A percentile compares a stretch with the other conserved stretches of the same genome.
Evolutionary conservation across 2,329 filamentous ascomycete species (phyloP).

Genomic region (Aspergillus floridensis): DNA sequence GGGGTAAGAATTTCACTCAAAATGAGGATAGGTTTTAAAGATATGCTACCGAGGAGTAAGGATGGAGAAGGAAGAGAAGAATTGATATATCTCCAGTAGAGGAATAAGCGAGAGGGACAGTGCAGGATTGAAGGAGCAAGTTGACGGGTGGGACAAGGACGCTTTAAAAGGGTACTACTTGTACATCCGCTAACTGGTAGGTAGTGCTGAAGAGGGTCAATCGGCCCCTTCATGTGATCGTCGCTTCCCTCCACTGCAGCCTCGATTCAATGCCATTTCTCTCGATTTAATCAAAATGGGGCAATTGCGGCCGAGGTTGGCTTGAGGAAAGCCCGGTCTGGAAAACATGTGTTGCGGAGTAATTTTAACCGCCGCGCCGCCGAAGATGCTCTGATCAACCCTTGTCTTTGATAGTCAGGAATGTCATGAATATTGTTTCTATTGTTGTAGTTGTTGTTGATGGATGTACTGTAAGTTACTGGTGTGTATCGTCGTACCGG

Average conservation of each 20-base stretch:
- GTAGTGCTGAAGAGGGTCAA: no score
- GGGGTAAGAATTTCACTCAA: conserved; percentile 5
- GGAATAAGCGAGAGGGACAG: neutral
- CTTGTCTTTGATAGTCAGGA: no score
- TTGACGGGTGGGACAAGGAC: neutral
- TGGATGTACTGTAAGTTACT: neutral
- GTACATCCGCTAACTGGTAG: neutral
- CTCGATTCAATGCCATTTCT: neutral
- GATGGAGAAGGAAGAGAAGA: neutral
- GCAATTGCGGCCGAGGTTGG: neutral
- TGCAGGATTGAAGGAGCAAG: neutral
- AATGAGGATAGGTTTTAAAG: neutral
- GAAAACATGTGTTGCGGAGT: neutral
- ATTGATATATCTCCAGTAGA: neutral
- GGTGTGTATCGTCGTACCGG: neutral
- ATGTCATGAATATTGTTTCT: neutral
- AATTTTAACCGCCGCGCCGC: neutral
- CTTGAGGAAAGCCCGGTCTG: neutral
- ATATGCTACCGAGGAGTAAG: neutral
- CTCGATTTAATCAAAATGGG: neutral
- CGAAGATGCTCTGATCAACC: no score
- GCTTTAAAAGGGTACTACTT: neutral
- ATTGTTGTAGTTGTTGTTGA: no score
- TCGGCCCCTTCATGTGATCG: neutral
- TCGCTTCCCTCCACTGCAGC: neutral